phyloP scores from a whole-genome alignment of 371 early-diverging fungal genomes.

The Parasitella parasitica region DNA sequence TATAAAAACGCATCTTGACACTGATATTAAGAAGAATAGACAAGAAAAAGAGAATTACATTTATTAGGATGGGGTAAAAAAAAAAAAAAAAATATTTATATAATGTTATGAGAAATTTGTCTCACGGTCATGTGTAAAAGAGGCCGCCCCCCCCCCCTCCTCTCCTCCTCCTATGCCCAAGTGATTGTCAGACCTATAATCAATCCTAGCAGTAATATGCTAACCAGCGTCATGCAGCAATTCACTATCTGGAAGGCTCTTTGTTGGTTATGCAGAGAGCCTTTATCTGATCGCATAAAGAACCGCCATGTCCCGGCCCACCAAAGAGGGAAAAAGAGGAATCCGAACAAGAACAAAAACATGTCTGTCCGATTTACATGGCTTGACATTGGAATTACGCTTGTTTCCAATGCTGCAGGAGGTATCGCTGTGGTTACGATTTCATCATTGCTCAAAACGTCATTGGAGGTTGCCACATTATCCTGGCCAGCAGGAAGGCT shows the following conservation, averaged over 20 bases:
- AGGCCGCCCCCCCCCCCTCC: no score
- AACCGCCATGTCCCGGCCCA: slow-evolving; percentile 21
- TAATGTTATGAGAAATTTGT: neutral
- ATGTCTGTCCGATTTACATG: neutral
- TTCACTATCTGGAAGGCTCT: slow-evolving; percentile 16
- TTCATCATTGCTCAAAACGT: neutral
- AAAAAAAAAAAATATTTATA: neutral
- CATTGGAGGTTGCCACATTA: neutral
- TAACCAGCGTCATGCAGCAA: slow-evolving; percentile 11
- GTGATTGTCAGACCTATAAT: slow-evolving; percentile 12
- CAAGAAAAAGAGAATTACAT: neutral
- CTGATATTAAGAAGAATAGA: neutral
- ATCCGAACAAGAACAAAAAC: slow-evolving; percentile 26
- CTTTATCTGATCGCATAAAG: neutral
- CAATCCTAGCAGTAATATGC: slow-evolving; percentile 15
- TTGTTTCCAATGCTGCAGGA: neutral
- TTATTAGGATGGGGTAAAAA: neutral
- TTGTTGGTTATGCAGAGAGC: neutral
- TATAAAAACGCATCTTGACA: neutral
- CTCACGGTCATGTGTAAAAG: slow-evolving; percentile 25
- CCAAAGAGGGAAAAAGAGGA: slow-evolving; percentile 28
- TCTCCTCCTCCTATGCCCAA: slow-evolving; percentile 8
- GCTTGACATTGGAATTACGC: neutral
- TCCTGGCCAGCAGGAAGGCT: slow-evolving; percentile 5
- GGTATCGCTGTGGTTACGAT: neutral